Percentiles rank a stretch among this genome's conserved stretches.
Conservation (phyloP, 2,329 filamentous ascomycete species). For the Aureobasidium zeae region DNA sequence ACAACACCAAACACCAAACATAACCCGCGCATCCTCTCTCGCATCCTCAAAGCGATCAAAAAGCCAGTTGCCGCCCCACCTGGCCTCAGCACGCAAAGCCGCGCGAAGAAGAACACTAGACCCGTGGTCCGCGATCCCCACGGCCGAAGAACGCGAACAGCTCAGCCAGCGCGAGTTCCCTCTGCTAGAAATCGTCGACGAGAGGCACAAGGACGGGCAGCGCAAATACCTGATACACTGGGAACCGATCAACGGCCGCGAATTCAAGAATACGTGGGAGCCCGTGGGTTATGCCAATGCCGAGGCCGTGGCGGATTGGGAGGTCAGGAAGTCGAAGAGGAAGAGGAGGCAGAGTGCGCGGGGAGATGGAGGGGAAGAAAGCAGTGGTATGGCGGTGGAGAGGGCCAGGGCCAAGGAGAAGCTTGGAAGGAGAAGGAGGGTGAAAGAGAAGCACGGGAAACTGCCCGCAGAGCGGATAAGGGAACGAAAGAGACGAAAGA, state of each 20-base stretch:
- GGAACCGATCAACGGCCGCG: slow-evolving; percentile 1
- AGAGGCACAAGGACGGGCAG: background rate
- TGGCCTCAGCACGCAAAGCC: background rate
- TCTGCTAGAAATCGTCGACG: background rate
- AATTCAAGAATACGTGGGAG: slow-evolving; percentile 3
- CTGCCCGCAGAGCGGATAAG: no score
- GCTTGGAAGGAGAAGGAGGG: no score
- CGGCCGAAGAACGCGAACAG: background rate
- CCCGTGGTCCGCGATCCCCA: background rate
- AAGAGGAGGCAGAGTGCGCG: no score
- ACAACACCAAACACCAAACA: background rate
- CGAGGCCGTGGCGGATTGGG: slow-evolving; percentile 1
- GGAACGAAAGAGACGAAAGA: no score
- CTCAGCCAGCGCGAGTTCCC: background rate
- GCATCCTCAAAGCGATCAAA: no score
- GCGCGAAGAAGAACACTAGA: background rate
- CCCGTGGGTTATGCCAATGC: slow-evolving; percentile 1
- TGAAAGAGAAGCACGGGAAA: no score
- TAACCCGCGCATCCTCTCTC: no score
- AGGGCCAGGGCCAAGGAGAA: no score
- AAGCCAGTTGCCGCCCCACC: slow-evolving; percentile 3
- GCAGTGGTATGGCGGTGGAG: no score
- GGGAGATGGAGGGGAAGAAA: no score
- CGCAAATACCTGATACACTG: slow-evolving; percentile 5
- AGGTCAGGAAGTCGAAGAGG: background rate